These are phyloP conservation scores for Lasiodiplodia sp. DNA, from an alignment of 2,329 filamentous ascomycete genomes.

Conservation along the genomic window DNA sequence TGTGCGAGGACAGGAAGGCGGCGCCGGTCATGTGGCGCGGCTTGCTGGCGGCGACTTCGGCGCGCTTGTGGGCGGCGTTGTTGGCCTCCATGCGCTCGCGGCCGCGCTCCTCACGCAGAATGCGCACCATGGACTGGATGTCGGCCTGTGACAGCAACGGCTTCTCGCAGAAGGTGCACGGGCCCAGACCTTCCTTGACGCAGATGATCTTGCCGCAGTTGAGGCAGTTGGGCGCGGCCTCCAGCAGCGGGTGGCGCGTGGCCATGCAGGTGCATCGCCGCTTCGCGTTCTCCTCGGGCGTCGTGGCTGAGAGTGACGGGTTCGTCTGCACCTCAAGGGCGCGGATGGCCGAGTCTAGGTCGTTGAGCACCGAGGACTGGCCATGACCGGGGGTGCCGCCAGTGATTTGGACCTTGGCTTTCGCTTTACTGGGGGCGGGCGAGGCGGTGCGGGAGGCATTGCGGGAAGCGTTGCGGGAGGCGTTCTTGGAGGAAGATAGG, in stretches of 20 bases:
- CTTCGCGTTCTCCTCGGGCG: constrained; percentile 61
- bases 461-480: constrained; percentile 36
- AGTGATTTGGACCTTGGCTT: constrained; percentile 74
- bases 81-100: constrained; percentile 85
- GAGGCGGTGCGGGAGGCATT: constrained; percentile 57
- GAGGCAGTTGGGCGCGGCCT: constrained; percentile 91
- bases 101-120: constrained; percentile 84
- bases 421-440: constrained; percentile 50
- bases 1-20: constrained; percentile 32
- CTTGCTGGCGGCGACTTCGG: constrained; percentile 65
- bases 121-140: constrained; percentile 82
- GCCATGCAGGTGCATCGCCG: constrained; percentile 88
- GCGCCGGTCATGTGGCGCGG: constrained; percentile 42
- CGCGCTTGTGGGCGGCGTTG: constrained; percentile 70
- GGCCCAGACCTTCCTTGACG: constrained; percentile 89
- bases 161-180: constrained; percentile 87
- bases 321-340: constrained; percentile 92
- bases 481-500: constrained; percentile 36
- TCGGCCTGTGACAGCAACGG: constrained; percentile 76
- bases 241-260: constrained; percentile 83
- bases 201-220: constrained; percentile 95
- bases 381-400: constrained; percentile 85
- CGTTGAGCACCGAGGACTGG: constrained; percentile 73
- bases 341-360: constrained; percentile 80
- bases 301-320: constrained; percentile 64